Conservation (phyloP, 768 basidiomycete species). For the Suillus discolor region DNA sequence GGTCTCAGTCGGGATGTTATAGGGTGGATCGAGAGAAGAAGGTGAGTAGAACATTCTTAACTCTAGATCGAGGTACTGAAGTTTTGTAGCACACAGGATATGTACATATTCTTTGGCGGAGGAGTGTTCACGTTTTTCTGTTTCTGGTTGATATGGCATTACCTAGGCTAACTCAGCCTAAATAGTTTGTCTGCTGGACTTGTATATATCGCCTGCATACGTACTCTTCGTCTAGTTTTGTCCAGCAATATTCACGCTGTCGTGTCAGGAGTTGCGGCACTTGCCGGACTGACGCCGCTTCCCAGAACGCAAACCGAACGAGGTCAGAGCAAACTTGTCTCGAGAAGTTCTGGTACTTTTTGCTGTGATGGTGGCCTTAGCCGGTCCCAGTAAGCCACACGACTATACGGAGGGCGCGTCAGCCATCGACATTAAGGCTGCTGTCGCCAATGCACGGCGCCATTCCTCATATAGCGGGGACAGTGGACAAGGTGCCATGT, state of each 20-base stretch:
- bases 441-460: constrained; percentile 57
- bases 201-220: constrained; percentile 1
- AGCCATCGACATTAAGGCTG: constrained; percentile 68
- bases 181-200: neutral
- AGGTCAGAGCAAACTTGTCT: neutral
- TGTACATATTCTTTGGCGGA: constrained; percentile 89
- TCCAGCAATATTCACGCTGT: neutral
- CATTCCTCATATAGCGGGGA: constrained; percentile 66
- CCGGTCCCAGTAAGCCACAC: constrained; percentile 22
- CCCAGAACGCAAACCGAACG: neutral
- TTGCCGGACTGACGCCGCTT: neutral
- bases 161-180: constrained; percentile 57
- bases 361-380: constrained; percentile 24
- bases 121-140: constrained; percentile 88
- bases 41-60: constrained; percentile 45
- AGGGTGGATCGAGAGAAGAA: constrained; percentile 95
- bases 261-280: neutral
- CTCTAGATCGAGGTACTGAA: constrained; percentile 13
- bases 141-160: constrained; percentile 92
- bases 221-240: neutral
- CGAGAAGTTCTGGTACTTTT: neutral
- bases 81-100: constrained; percentile 80
- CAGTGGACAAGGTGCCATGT: constrained; percentile 67
- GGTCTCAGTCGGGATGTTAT: constrained; percentile 94
- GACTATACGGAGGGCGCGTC: constrained; percentile 93